These are phyloP conservation scores for Zygotorulaspora sp. DNA, from an alignment of 805 yeast genomes.

Conservation along the genomic window DNA sequence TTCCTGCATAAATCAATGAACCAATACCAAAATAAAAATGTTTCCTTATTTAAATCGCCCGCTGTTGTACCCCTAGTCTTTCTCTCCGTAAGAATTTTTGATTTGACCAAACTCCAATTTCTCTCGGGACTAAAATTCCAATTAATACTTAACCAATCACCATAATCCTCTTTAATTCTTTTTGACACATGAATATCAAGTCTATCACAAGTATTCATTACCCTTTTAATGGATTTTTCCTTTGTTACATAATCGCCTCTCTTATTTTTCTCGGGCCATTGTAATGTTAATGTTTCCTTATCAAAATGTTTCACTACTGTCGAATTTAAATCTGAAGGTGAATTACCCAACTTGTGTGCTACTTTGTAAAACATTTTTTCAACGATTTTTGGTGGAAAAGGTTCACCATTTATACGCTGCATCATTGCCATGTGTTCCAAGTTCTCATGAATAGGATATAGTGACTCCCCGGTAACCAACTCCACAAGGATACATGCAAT, in stretches of 20 bases:
- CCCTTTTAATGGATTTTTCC: conserved; percentile 31
- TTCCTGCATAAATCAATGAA: conserved; percentile 65
- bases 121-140: conserved; percentile 31
- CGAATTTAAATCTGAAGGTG: conserved; percentile 31
- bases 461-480: conserved; percentile 86
- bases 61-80: conserved; percentile 7
- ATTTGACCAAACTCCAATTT: conserved; percentile 29
- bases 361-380: conserved; percentile 34
- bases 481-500: conserved; percentile 92
- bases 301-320: conserved; percentile 34
- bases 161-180: conserved; percentile 27
- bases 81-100: conserved; percentile 15
- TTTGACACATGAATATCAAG: conserved; percentile 31
- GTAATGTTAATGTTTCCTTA: conserved; percentile 18
- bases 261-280: conserved; percentile 33
- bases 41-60: conserved; percentile 44
- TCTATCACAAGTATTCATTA: conserved; percentile 29
- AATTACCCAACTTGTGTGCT: conserved; percentile 30
- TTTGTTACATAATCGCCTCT: conserved; percentile 29
- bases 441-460: conserved; percentile 93
- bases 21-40: conserved; percentile 77
- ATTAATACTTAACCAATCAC: conserved; percentile 27
- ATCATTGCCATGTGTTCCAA: conserved; percentile 92
- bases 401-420: conserved; percentile 66
- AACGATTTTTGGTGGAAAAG: conserved; percentile 39